Evolutionary conservation across 129 eudicot genomes (phyloP), one percentile per base, ranked within the genome.

Genomic region (Gnaphalium uliginosum): DNA sequence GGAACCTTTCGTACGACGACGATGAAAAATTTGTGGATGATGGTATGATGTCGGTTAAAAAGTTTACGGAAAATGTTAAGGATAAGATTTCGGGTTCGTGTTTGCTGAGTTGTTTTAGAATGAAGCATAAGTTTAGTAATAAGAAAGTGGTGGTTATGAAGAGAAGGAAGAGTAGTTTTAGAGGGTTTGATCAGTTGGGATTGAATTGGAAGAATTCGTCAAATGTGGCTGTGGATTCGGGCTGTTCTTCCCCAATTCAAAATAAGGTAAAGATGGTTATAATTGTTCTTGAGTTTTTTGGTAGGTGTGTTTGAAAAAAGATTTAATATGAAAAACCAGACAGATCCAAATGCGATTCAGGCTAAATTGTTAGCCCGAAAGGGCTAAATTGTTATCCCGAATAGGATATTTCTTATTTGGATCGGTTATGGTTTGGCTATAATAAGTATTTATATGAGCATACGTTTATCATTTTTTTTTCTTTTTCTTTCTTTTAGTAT

Each of bases 1-100:
- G 86, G 80, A 85, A 77, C 78, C 84, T 89, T 29, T 62, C 68
- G 50, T 87, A 74, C 43, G 85, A 77, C 0, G 87, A 76, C 1
- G 87, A 75, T 4, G 81, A 56, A 9, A 63, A 71, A 11, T 57
- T n/a, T 15, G 23, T 1, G 22, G 68, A 15, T 32, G 54, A 18
- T 30, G 79, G 6, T 23, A 57, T 21, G 79, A 68, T 21, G 8
- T 14, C 5, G 64, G 37, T 83, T 21, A 81, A 79, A 84, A 77
- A 81, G 26, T 24, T 84, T 23, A 75, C 69, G 30, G 81, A 24
- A 0, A 72, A 32, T 5, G 56, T 86, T 24, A 84, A 84, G 83
- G 71, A 60, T 57, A 86, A 86, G 61, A 30, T 89, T 50, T 50
- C 63, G 10, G 63, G 68, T 59, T 79, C 85, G 0, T 79, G 82